Evolutionary conservation across 306 rosid genomes (phyloP).

Genomic region (Lathyrus tuberosus): DNA sequence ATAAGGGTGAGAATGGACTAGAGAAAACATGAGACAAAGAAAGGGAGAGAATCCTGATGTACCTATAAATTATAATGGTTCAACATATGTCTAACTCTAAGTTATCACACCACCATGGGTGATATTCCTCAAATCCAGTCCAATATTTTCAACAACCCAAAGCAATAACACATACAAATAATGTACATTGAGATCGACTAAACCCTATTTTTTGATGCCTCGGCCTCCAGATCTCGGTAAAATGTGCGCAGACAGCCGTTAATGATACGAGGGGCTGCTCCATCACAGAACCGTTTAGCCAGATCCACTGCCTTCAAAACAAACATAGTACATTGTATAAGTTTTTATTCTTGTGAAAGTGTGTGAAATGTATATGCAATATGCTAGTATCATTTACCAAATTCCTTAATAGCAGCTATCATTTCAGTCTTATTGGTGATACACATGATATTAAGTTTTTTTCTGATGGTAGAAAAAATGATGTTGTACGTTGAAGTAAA

Average conservation of each 20-base stretch:
- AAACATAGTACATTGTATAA: neutral
- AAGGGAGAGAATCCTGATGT: neutral
- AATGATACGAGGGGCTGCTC: conserved; percentile 86
- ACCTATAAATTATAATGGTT: neutral
- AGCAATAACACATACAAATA: conserved; percentile 16
- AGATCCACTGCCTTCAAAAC: conserved; percentile 88
- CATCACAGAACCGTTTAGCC: conserved; percentile 92
- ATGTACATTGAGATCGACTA: conserved; percentile 32
- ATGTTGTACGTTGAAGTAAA: neutral
- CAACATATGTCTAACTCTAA: conserved; percentile 7
- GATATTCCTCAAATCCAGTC: conserved; percentile 23
- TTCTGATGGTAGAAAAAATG: neutral
- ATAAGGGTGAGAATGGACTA: neutral
- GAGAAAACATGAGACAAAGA: neutral
- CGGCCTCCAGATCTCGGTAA: conserved; percentile 50
- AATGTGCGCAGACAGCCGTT: conserved; percentile 92
- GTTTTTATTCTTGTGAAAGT: neutral
- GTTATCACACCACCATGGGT: conserved; percentile 12
- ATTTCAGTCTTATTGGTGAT: neutral
- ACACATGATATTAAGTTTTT: neutral
- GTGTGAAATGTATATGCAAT: conserved; percentile 6
- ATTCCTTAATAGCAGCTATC: neutral
- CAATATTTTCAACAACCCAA: conserved; percentile 9
- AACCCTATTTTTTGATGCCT: conserved; percentile 33
- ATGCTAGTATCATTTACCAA: neutral